Evolutionary conservation across 192 early-diverging fungal species (phyloP).

Genomic region (Coemansia brasiliensis): DNA sequence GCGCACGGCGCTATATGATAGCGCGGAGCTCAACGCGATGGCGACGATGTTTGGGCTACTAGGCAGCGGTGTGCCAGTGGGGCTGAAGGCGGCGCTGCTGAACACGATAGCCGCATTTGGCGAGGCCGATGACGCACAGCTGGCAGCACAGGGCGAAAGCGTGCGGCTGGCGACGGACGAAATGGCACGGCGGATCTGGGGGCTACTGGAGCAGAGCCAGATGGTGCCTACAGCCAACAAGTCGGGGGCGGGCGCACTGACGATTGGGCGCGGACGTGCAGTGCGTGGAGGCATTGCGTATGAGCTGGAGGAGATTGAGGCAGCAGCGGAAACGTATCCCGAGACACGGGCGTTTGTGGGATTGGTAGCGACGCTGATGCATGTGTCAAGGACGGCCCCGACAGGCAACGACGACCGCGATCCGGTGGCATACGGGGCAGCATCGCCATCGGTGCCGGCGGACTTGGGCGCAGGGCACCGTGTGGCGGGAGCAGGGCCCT

Average conservation of each 20-base stretch:
- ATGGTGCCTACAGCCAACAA: constrained; percentile 55
- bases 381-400: constrained; percentile 55
- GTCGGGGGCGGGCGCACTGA: constrained; percentile 16
- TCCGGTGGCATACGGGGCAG: constrained; percentile 27
- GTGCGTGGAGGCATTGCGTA: constrained; percentile 62
- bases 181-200: constrained; percentile 76
- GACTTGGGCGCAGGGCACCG: constrained; percentile 68
- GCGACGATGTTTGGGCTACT: constrained; percentile 77
- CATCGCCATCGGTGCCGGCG: constrained; percentile 58
- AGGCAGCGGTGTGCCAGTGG: constrained; percentile 71
- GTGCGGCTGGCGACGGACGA: constrained; percentile 44
- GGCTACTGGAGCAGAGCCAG: constrained; percentile 72
- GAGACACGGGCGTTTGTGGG: constrained; percentile 83
- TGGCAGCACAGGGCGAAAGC: constrained; percentile 25
- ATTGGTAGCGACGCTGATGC: constrained; percentile 70
- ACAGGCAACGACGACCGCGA: constrained; percentile 41
- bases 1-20: constrained; percentile 67
- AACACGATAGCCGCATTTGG: constrained; percentile 83
- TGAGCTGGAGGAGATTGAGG: constrained; percentile 83
- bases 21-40: constrained; percentile 65
- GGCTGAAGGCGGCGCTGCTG: constrained; percentile 80
- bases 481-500: constrained; percentile 73
- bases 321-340: constrained; percentile 74
- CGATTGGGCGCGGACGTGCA: constrained; percentile 23
- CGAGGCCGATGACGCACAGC: constrained; percentile 29